phyloP scores from a whole-genome alignment of 805 yeast species.

The Hanseniaspora lindneri region DNA sequence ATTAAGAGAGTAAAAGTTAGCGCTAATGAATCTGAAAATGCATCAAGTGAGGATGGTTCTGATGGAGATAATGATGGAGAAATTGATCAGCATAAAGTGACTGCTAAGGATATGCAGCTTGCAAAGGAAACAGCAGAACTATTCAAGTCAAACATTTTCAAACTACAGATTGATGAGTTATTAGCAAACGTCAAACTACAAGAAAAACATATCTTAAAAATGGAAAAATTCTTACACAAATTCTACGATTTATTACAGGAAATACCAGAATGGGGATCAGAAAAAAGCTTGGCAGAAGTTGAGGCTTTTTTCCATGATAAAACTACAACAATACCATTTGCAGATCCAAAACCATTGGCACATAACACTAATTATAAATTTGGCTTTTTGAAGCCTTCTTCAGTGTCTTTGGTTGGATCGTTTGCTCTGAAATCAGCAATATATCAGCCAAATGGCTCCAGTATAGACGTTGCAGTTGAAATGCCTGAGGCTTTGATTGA shows the following conservation, averaged over 20 bases:
- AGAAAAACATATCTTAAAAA: conserved; percentile 49
- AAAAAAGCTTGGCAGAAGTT: conserved; percentile 46
- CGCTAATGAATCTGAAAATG: conserved; percentile 16
- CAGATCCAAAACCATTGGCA: conserved; percentile 70
- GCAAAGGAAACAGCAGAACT: conserved; percentile 90
- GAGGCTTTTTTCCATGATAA: conserved; percentile 41
- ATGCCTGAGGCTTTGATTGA: conserved; percentile 71
- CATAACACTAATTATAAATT: conserved; percentile 56
- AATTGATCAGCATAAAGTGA: conserved; percentile 19
- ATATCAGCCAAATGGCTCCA: conserved; percentile 47
- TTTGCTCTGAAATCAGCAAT: conserved; percentile 79
- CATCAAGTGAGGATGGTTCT: conserved; percentile 16
- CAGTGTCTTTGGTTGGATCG: conserved; percentile 69
- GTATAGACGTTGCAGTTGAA: conserved; percentile 67
- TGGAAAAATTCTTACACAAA: conserved; percentile 67
- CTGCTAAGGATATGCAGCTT: conserved; percentile 76
- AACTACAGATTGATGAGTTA: conserved; percentile 85
- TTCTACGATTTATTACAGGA: conserved; percentile 55
- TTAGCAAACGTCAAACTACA: conserved; percentile 67
- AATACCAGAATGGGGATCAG: conserved; percentile 43
- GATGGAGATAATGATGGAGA: no score
- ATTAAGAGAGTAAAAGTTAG: conserved; percentile 7
- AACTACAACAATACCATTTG: conserved; percentile 63
- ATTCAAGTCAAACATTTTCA: conserved; percentile 90
- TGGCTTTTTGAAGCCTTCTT: conserved; percentile 52